phyloP scores from a whole-genome alignment of 768 basidiomycete species.

The Boletus coccyginus region DNA sequence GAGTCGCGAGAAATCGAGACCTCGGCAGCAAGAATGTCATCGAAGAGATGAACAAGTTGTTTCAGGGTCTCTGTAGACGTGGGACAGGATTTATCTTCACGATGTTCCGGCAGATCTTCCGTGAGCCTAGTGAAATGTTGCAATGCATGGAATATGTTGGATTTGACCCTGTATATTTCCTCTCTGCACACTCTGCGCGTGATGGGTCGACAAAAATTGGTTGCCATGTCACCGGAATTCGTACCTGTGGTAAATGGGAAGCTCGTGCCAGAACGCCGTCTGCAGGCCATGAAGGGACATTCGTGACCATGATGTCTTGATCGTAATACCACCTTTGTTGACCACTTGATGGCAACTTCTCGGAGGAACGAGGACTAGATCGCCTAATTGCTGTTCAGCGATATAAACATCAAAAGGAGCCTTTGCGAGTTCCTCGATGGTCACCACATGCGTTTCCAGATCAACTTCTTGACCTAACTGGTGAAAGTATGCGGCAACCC shows the following conservation, averaged over 20 bases:
- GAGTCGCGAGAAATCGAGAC: constrained; percentile 40
- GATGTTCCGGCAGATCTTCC: constrained; percentile 6
- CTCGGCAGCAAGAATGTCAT: constrained; percentile 43
- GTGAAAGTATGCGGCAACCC: constrained; percentile 58
- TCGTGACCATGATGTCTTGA: constrained; percentile 85
- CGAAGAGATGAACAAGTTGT: constrained; percentile 45
- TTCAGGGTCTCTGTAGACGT: constrained; percentile 25
- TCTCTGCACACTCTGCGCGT: constrained; percentile 66
- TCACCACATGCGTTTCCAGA: constrained; percentile 66
- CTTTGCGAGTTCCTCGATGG: constrained; percentile 56
- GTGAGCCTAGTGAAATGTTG: constrained; percentile 29
- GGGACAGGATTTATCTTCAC: background rate
- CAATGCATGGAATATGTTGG: constrained; percentile 57
- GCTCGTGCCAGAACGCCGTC: constrained; percentile 64
- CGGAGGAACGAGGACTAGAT: constrained; percentile 78
- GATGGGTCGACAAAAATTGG: background rate
- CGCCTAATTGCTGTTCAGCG: constrained; percentile 70
- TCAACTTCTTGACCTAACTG: constrained; percentile 49
- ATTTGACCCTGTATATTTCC: constrained; percentile 76
- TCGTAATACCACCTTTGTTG: constrained; percentile 74
- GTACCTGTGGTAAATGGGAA: constrained; percentile 79
- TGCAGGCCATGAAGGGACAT: constrained; percentile 67
- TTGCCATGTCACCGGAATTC: background rate
- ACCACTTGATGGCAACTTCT: constrained; percentile 83
- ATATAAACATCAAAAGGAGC: constrained; percentile 73